phyloP scores from a whole-genome alignment of 2,329 filamentous ascomycete species.

The Fusarium sororula region DNA sequence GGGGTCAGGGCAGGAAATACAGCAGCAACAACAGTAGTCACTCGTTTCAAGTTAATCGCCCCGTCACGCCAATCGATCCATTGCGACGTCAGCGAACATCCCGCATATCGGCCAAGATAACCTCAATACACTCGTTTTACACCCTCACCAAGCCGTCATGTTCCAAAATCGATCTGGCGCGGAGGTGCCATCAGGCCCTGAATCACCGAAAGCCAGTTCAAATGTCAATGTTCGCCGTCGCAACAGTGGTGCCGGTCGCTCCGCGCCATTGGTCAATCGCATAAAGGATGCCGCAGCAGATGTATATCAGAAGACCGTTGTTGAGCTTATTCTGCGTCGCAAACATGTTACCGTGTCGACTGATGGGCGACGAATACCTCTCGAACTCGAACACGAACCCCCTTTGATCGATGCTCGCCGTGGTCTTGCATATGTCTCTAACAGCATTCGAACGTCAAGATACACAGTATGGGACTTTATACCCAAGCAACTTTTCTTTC shows the following conservation, averaged over 20 bases:
- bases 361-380: slow-evolving; percentile 68
- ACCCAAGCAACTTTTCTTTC: slow-evolving; percentile 84
- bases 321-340: slow-evolving; percentile 66
- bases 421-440: slow-evolving; percentile 60
- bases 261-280: slow-evolving; percentile 29
- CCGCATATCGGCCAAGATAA: slow-evolving; percentile 18
- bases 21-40: slow-evolving; percentile 7
- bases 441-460: slow-evolving; percentile 80
- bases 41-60: slow-evolving; percentile 24
- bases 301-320: slow-evolving; percentile 52
- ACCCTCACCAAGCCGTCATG: slow-evolving; percentile 24
- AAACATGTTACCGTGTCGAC: slow-evolving; percentile 75
- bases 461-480: slow-evolving; percentile 88
- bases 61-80: neutral
- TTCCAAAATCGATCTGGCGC: slow-evolving; percentile 22
- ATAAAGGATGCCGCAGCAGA: slow-evolving; percentile 31
- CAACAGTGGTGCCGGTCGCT: slow-evolving; percentile 12
- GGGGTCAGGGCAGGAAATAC: slow-evolving; percentile 1
- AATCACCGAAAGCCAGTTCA: slow-evolving; percentile 7
- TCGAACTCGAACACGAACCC: slow-evolving; percentile 50
- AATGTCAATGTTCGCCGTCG: slow-evolving; percentile 17
- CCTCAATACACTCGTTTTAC: slow-evolving; percentile 35
- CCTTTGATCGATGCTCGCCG: slow-evolving; percentile 61
- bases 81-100: slow-evolving; percentile 4
- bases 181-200: slow-evolving; percentile 17